phyloP scores from a whole-genome alignment of 345 rosid genomes.

The Rhodamnia rubescens region DNA sequence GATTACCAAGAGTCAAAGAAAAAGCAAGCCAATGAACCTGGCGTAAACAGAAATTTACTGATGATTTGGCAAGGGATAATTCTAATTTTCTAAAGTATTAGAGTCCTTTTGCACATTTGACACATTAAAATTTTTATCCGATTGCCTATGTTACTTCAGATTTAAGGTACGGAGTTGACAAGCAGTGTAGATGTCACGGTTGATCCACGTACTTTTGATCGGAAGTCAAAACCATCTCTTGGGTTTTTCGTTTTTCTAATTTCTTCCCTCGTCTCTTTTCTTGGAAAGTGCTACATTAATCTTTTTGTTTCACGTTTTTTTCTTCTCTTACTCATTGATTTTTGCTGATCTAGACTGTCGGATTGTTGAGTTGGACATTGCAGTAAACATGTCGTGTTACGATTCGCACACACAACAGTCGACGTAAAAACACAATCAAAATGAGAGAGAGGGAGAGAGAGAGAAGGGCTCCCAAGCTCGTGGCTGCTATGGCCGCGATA shows the following conservation, averaged over 20 bases:
- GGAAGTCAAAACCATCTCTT: too few relatives aligned
- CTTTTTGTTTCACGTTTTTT: not conserved
- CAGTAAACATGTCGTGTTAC: not conserved
- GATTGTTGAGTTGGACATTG: not conserved
- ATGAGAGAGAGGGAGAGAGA: not conserved
- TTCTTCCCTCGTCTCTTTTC: too few relatives aligned
- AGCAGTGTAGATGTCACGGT: too few relatives aligned
- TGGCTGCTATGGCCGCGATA: not conserved
- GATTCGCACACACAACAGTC: not conserved
- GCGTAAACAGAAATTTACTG: not conserved
- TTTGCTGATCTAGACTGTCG: not conserved
- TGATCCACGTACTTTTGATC: too few relatives aligned
- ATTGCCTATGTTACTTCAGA: not conserved
- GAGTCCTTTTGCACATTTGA: not conserved
- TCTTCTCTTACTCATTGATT: not conserved
- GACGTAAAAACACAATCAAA: not conserved
- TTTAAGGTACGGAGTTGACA: not conserved
- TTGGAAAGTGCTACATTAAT: too few relatives aligned
- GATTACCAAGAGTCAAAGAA: not conserved
- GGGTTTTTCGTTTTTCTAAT: too few relatives aligned
- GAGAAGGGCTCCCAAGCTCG: not conserved
- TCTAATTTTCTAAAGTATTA: not conserved
- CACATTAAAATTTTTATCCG: not conserved
- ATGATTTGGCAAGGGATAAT: not conserved
- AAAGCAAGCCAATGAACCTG: not conserved